Base-by-base conservation (phyloP, 2,329 filamentous ascomycete genomes). In the Phyllosticta paracitricarpa region DNA sequence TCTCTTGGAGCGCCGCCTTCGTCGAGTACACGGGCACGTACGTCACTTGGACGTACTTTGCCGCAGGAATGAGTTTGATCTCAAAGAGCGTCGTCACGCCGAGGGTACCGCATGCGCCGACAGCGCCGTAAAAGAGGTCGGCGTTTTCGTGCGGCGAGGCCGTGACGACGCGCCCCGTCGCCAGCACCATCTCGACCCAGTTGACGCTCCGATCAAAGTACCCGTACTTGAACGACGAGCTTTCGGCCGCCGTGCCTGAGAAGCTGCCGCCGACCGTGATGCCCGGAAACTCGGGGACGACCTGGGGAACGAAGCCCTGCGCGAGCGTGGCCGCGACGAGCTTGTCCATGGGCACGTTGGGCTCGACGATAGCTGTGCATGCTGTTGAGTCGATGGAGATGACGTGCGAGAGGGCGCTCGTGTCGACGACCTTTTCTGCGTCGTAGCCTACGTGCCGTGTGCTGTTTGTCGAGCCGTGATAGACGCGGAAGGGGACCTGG, bases 401-500 rank as follows among this genome's bases (percentile, higher is more conserved):
- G 17, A 92, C 82, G 70, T 82, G 79, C 65, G 78, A 80, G 9
- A 92, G 80, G 3, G 70, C 68, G 72, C 84, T 87, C 48, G 86
- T 90, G 71, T 90, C 86, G 61, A 92, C 78, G 9, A 84, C 82
- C 66, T 82, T 82, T 69, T 79, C 78, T 40, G 70, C 70, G 57
- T 74, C 71, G 7, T 72, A 66, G 8, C 72, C 71, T 33, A 55
- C 26, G 35, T 81, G 80, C 7, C 89, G 84, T 48, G 89, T 91
- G 72, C 84, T 89, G 75, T 89, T 91, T 26, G 88, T 91, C 0
- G 86, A 85, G 63, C 89, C 89, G 73, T 91, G 88, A 67, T 85
- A 88, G 69, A 91, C 86, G n/a, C 87, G 81, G 73, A 89, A 91
- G 2, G 86, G 82, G 68, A 81, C 74, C 60, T 79, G 74, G 54